phyloP scores from a whole-genome alignment of 1,284 basidiomycete genomes.

The Leccinum subrobustum region DNA sequence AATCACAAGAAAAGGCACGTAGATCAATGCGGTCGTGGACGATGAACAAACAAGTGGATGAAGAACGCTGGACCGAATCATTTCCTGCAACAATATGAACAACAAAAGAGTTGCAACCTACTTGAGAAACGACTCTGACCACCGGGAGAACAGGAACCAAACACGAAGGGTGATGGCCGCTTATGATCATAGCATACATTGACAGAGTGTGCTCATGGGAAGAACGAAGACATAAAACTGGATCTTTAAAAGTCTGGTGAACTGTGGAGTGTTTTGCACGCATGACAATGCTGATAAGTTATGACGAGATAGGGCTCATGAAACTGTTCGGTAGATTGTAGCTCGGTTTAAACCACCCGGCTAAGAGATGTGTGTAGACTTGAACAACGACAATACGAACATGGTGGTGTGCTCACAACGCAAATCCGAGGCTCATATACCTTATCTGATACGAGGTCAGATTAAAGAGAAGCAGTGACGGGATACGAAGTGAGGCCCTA shows the following conservation, averaged over 20 bases:
- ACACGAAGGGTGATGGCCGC: conserved; percentile 13
- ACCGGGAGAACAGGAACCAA: conserved; percentile 12
- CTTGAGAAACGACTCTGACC: conserved; percentile 5
- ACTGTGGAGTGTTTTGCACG: not conserved
- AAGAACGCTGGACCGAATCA: not conserved
- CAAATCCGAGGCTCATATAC: conserved; percentile 5
- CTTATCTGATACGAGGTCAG: conserved; percentile 3
- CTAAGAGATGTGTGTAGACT: not conserved
- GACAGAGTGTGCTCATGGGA: conserved; percentile 11
- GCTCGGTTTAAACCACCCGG: too few relatives aligned
- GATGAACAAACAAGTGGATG: not conserved
- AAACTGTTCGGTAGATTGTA: too few relatives aligned
- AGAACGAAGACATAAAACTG: conserved; percentile 7
- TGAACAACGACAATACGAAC: not conserved
- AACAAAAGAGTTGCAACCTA: too few relatives aligned
- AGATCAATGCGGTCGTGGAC: conserved; percentile 5
- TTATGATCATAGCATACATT: conserved; percentile 3
- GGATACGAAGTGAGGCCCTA: not conserved
- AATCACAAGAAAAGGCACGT: conserved; percentile 7
- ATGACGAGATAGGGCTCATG: conserved; percentile 1
- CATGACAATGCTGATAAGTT: not conserved
- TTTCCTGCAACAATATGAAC: not conserved
- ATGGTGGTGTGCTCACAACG: conserved; percentile 3
- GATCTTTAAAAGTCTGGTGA: not conserved
- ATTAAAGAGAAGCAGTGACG: not conserved